Conservation (phyloP, 2,329 filamentous ascomycete genomes). For the Pseudogymnoascus sp. region DNA sequence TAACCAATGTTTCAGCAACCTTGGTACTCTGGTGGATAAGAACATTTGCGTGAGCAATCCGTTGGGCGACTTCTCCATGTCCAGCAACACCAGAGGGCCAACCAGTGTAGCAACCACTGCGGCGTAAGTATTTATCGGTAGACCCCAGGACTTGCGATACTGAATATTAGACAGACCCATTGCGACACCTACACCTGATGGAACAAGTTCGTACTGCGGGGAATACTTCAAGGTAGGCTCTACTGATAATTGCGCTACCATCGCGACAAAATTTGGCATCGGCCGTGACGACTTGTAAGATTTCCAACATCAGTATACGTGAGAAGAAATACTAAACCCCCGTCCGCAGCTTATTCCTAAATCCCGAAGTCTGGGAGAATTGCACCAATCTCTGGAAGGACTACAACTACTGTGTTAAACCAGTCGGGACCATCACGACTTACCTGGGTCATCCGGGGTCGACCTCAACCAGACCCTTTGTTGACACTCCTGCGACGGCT, state of each 20-base stretch:
- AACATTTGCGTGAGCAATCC: background rate
- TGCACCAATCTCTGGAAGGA: background rate
- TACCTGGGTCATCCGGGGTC: background rate
- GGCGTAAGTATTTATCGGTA: background rate
- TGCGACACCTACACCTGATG: slow-evolving; percentile 16
- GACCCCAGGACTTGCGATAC: background rate
- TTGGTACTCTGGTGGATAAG: background rate
- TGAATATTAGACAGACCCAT: background rate
- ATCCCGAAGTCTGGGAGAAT: background rate
- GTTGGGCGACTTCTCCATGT: background rate
- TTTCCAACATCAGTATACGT: background rate
- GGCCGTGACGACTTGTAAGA: background rate
- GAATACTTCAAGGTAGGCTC: background rate
- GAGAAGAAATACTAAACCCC: background rate
- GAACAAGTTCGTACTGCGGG: background rate
- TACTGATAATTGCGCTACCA: slow-evolving; percentile 1
- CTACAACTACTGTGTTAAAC: background rate
- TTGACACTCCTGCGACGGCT: background rate
- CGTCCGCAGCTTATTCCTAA: background rate
- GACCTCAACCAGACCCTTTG: background rate
- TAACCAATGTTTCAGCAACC: background rate
- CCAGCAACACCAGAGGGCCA: background rate
- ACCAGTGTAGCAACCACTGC: background rate
- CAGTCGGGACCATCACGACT: background rate
- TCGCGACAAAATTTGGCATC: background rate